Evolutionary conservation across 2,329 filamentous ascomycete genomes (phyloP), one percentile per base, ranked within the genome.

Genomic region (Lomentospora prolificans): DNA sequence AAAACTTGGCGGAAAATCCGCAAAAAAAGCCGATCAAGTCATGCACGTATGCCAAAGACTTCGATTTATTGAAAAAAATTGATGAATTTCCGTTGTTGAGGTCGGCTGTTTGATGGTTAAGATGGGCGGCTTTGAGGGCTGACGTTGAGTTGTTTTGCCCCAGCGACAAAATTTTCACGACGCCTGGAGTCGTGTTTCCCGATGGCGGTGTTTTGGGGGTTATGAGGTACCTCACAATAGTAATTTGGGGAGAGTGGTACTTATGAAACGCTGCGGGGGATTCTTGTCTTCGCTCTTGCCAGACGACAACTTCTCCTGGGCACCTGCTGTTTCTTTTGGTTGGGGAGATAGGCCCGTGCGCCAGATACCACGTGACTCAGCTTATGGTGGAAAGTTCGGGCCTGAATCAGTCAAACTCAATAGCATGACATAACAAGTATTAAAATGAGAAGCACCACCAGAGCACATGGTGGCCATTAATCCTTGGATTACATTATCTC

Each of bases 11-110:
- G 77, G 75, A 81, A 80, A 79, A 75, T 67, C 75, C 79, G 75
- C 75, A 65, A 75, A 75, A 84, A 81, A 86, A 82, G 72, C 76
- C 75, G 75, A 77, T 82, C 72, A 79, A 71, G 70, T 73, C 76
- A 82, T 83, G 81, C 78, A 79, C 71, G 69, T 69, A 69, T 67
- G 75, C 74, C 77, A 82, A 74, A 70, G 70, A 76, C 72, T 75
- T 68, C 68, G 66, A 71, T 75, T 70, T 78, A 76, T 77, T 63
- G 60, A 60, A 64, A 65, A 62, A 61, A 62, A 67, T 64, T 66
- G 81, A 82, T 83, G 72, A 67, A 74, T 73, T 70, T 58, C 67
- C 69, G 71, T 71, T 24, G 36, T 50, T 44, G 22, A 31, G 27
- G 51, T 50, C 33, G 31, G 41, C 50, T 48, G 52, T 60, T 56